Evolutionary conservation across 1,139 yeast species (phyloP).

Genomic region (Geotrichum citri-aurantii): DNA sequence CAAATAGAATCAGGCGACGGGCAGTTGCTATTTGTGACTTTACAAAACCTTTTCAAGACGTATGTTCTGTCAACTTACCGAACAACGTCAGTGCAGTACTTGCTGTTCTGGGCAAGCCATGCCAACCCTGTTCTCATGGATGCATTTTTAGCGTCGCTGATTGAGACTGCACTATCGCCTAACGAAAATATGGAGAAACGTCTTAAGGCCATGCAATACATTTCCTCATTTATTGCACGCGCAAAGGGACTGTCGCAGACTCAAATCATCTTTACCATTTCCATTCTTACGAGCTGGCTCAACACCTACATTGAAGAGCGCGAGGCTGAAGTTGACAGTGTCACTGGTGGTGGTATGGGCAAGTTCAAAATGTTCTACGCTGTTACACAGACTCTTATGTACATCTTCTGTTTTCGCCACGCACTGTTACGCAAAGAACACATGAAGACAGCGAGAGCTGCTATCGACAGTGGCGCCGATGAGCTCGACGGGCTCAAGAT

Average conservation of each 20-base stretch:
- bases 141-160: conserved; percentile 71
- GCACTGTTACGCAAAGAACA: conserved; percentile 38
- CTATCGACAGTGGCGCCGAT: conserved; percentile 21
- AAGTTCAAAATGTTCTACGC: conserved; percentile 83
- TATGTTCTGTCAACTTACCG: conserved; percentile 89
- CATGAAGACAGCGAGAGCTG: conserved; percentile 9
- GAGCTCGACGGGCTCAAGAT: conserved; percentile 20
- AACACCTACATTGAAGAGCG: conserved; percentile 74
- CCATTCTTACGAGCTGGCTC: conserved; percentile 78
- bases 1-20: conserved; percentile 58
- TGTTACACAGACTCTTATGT: conserved; percentile 85
- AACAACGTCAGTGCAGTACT: conserved; percentile 82
- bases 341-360: conserved; percentile 37
- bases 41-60: conserved; percentile 70
- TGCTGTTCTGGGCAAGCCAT: conserved; percentile 77
- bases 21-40: conserved; percentile 65
- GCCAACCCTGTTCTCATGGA: conserved; percentile 78
- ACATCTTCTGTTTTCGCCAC: conserved; percentile 87
- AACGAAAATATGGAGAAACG: conserved; percentile 66
- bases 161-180: conserved; percentile 73
- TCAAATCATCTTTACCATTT: conserved; percentile 72
- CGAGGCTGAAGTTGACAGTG: conserved; percentile 67
- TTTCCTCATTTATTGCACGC: conserved; percentile 86
- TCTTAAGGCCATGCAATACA: conserved; percentile 84
- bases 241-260: conserved; percentile 66